These are phyloP conservation scores for Salix caprea DNA, from an alignment of 345 rosid genomes.

Conservation along the genomic window DNA sequence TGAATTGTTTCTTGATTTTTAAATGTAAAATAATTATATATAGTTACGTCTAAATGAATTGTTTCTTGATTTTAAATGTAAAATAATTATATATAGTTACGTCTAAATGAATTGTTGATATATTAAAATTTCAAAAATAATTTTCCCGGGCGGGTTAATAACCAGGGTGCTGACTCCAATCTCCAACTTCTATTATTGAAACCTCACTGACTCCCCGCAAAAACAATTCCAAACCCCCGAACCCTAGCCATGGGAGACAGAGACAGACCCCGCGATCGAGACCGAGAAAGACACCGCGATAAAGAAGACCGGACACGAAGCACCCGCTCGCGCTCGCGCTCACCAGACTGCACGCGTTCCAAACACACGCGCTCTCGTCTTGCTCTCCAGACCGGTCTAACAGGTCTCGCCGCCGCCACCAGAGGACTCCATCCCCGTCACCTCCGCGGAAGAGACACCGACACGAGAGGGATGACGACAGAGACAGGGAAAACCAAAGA, in stretches of 20 bases:
- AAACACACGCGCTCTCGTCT: slow-evolving; percentile 50
- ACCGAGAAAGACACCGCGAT: slow-evolving; percentile 39
- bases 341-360: slow-evolving; percentile 46
- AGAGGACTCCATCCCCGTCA: slow-evolving; percentile 55
- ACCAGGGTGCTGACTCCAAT: background rate
- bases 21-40: no score
- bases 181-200: background rate
- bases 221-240: background rate
- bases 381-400: slow-evolving; percentile 59
- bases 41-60: no score
- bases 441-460: slow-evolving; percentile 53
- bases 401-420: slow-evolving; percentile 11
- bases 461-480: slow-evolving; percentile 38
- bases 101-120: no score
- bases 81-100: no score
- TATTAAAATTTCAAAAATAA: no score
- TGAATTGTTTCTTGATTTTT: no score
- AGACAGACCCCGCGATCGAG: slow-evolving; percentile 13
- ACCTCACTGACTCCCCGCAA: background rate
- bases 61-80: no score
- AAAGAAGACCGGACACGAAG: slow-evolving; percentile 44
- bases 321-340: slow-evolving; percentile 59
- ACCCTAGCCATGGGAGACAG: slow-evolving; percentile 3
- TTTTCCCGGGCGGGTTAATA: no score
- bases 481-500: slow-evolving; percentile 39